phyloP scores from a whole-genome alignment of 179 eudicot genomes.

The Gypsophila paniculata region DNA sequence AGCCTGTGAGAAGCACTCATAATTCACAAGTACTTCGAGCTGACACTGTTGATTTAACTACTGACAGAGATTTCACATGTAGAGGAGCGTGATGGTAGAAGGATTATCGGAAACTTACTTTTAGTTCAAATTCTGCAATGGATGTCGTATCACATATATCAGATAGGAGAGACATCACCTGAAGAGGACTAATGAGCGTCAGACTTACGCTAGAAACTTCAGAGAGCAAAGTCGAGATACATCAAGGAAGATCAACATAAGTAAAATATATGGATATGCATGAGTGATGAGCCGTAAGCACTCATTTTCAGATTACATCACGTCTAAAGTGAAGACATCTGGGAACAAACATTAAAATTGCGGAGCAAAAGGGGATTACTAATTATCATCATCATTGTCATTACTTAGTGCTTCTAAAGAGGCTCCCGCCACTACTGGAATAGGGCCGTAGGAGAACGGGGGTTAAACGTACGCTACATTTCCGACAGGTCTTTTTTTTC shows the following conservation, averaged over 20 bases:
- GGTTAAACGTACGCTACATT: not conserved
- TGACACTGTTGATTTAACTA: not conserved
- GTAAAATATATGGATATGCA: not conserved
- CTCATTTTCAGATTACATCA: not conserved
- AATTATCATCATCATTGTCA: not conserved
- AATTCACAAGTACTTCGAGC: not conserved
- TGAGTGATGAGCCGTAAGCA: not conserved
- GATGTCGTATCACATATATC: constrained; percentile 71
- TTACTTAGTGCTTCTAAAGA: too few species aligned
- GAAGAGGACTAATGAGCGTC: constrained; percentile 24
- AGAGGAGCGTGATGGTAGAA: constrained; percentile 2
- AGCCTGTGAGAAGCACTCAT: not conserved
- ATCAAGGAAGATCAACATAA: not conserved
- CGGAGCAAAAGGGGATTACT: not conserved
- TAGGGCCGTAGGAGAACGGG: too few species aligned
- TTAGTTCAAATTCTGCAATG: constrained; percentile 71
- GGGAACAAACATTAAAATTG: not conserved
- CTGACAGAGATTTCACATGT: not conserved
- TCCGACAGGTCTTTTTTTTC: not conserved
- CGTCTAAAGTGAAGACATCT: not conserved
- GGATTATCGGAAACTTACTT: constrained; percentile 41
- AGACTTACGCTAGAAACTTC: constrained; percentile 14
- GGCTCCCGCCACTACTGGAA: too few species aligned
- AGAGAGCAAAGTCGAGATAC: not conserved
- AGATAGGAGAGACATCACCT: constrained; percentile 68